Conservation (phyloP, 257 asterid genomes). For the Gentiana straminea region DNA sequence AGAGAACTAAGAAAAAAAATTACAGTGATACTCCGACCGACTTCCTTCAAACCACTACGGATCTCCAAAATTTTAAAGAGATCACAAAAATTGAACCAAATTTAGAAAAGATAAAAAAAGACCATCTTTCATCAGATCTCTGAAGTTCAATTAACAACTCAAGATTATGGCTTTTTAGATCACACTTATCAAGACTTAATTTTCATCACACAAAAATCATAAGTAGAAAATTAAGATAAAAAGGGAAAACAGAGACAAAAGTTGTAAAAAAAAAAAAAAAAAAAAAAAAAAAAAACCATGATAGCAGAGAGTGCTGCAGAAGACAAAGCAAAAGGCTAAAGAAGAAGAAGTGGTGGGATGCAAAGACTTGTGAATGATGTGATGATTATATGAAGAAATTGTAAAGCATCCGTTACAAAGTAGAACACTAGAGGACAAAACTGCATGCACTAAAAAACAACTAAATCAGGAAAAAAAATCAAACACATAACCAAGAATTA, state of each 20-base stretch:
- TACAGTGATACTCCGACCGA: background rate
- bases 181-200: too few relatives aligned
- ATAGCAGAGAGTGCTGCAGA: background rate
- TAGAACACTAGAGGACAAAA: constrained; percentile 5
- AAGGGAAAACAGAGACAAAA: too few relatives aligned
- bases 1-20: background rate
- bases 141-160: background rate
- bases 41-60: background rate
- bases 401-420: background rate
- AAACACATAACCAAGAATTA: background rate
- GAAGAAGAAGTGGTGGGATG: background rate
- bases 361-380: background rate
- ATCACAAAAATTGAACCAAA: background rate
- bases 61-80: background rate
- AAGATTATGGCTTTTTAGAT: background rate
- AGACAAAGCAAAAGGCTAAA: background rate
- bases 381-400: background rate
- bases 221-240: too few relatives aligned
- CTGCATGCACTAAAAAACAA: background rate
- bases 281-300: background rate
- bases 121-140: constrained; percentile 11
- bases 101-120: too few relatives aligned
- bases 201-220: too few relatives aligned
- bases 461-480: background rate
- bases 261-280: too few relatives aligned